Conservation (phyloP, 2,329 filamentous ascomycete genomes). For the Aureobasidium zeae region DNA sequence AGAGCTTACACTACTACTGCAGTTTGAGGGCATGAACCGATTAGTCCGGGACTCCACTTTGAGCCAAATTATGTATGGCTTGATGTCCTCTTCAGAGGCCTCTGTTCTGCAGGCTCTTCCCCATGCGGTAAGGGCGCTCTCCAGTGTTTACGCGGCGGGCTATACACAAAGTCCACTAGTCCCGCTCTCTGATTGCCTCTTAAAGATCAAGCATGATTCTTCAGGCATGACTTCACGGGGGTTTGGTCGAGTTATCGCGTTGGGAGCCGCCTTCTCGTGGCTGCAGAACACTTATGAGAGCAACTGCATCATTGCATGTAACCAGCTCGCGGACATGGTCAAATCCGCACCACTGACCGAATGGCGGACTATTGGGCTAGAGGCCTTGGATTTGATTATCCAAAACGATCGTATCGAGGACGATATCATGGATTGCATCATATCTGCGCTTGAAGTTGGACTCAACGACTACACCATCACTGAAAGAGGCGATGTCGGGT, state of each 20-base stretch:
- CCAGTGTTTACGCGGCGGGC: conserved; percentile 19
- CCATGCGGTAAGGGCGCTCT: conserved; percentile 18
- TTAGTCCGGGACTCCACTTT: not conserved
- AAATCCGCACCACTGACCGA: conserved; percentile 31
- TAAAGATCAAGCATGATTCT: conserved; percentile 28
- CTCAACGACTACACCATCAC: conserved; percentile 88
- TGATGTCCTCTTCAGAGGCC: conserved; percentile 25
- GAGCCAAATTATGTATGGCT: conserved; percentile 10
- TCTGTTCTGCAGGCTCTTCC: conserved; percentile 22
- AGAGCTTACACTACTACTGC: conserved; percentile 7
- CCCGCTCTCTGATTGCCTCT: conserved; percentile 24
- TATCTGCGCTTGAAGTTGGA: conserved; percentile 28
- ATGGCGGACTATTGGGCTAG: conserved; percentile 35
- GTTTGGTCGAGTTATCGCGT: conserved; percentile 36
- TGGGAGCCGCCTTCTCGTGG: conserved; percentile 28
- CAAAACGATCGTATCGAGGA: conserved; percentile 9
- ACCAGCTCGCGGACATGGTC: conserved; percentile 15
- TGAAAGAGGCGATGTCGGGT: conserved; percentile 81
- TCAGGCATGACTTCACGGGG: conserved; percentile 33
- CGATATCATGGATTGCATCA: conserved; percentile 19
- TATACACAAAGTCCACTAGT: not conserved
- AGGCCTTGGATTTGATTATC: conserved; percentile 28
- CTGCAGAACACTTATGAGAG: conserved; percentile 20
- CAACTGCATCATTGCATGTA: not conserved
- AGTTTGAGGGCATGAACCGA: not conserved